Evolutionary conservation across 1,284 basidiomycete genomes (phyloP).

Genomic region (Cutaneotrichosporon arboriforme): DNA sequence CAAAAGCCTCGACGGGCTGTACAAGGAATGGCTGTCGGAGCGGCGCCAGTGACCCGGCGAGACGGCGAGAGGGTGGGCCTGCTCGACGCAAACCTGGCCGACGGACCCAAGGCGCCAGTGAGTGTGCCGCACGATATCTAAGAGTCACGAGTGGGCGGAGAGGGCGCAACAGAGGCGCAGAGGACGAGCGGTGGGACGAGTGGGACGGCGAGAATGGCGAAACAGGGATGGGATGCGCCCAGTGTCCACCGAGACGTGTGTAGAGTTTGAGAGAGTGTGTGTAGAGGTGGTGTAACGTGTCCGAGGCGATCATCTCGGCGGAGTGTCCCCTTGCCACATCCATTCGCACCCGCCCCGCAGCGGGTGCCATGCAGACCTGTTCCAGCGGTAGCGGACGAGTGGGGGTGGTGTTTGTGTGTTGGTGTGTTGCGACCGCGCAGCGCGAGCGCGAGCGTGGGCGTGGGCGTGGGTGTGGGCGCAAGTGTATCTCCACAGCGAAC

Average conservation of each 20-base stretch:
- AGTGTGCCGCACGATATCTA: neutral
- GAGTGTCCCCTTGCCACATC: neutral
- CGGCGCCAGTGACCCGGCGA: neutral
- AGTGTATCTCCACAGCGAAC: no score
- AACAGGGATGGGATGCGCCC: no score
- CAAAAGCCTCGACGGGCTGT: constrained; percentile 85
- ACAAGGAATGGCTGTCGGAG: constrained; percentile 64
- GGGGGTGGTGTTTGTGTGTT: no score
- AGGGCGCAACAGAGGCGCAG: neutral
- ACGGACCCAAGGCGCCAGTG: neutral
- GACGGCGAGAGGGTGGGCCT: neutral
- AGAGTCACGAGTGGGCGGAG: neutral
- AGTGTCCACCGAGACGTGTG: neutral
- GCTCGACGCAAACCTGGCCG: no score
- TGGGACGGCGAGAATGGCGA: no score
- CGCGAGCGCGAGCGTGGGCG: neutral
- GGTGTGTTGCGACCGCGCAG: neutral
- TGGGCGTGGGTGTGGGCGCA: no score
- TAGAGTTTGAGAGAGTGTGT: neutral
- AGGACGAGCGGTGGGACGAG: neutral
- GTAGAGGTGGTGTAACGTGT: neutral
- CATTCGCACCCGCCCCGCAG: neutral
- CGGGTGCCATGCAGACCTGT: constrained; percentile 2
- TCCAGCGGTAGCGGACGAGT: neutral
- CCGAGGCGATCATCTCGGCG: neutral